These are phyloP conservation scores for Saccharomyces uvarum DNA, from an alignment of 1,139 yeast species.

Conservation along the genomic window DNA sequence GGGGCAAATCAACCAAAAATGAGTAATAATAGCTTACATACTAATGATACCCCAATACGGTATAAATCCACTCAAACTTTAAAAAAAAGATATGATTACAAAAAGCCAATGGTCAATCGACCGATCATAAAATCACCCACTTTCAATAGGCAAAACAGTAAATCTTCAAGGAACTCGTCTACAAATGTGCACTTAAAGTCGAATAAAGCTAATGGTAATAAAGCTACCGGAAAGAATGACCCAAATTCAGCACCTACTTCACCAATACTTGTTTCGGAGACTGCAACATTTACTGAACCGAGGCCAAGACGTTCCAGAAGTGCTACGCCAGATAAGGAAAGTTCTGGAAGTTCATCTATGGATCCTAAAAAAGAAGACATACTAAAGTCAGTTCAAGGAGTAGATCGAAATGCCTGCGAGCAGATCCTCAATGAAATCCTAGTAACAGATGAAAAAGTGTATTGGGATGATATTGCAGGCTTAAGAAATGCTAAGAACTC, in stretches of 20 bases:
- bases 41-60: not conserved
- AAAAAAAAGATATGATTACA: slow-evolving; percentile 16
- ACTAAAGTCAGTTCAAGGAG: slow-evolving; percentile 32
- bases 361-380: slow-evolving; percentile 10
- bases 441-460: slow-evolving; percentile 49
- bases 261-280: slow-evolving; percentile 2
- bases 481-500: slow-evolving; percentile 49
- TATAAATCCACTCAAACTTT: not conserved
- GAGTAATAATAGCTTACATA: not conserved
- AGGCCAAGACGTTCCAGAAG: not conserved
- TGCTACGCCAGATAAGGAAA: not conserved
- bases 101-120: slow-evolving; percentile 20
- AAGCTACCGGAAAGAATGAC: not conserved
- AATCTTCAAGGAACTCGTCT: not conserved
- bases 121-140: slow-evolving; percentile 17
- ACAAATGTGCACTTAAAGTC: not conserved
- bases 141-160: slow-evolving; percentile 2
- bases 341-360: not conserved
- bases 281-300: not conserved
- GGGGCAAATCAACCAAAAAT: not conserved
- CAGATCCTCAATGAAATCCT: slow-evolving; percentile 43
- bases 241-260: slow-evolving; percentile 4
- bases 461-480: slow-evolving; percentile 62
- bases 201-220: not conserved
- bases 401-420: slow-evolving; percentile 39